phyloP scores from a whole-genome alignment of 768 basidiomycete genomes.

The Chalciporus sphaerocephalus region DNA sequence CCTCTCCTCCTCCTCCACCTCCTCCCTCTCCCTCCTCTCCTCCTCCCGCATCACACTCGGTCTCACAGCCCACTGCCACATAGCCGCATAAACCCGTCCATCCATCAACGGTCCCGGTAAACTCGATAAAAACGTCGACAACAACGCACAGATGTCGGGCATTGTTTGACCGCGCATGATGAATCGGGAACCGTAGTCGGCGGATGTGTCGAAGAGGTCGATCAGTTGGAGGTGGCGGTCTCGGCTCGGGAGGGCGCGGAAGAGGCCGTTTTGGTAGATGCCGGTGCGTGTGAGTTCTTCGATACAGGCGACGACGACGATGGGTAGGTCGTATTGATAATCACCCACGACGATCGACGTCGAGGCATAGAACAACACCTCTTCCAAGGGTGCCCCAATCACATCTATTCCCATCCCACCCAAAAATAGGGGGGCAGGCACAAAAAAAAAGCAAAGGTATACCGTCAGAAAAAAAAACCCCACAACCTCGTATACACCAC shows the following conservation, averaged over 20 bases:
- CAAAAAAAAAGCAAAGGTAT: no score
- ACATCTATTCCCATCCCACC: conserved; percentile 23
- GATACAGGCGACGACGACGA: conserved; percentile 38
- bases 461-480: no score
- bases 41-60: conserved; percentile 38
- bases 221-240: conserved; percentile 38
- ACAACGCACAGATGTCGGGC: conserved; percentile 42
- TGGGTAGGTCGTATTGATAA: conserved; percentile 36
- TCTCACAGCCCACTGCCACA: conserved; percentile 43
- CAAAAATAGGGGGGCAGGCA: no score
- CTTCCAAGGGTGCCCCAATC: conserved; percentile 35
- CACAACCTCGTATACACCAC: no score
- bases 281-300: conserved; percentile 48
- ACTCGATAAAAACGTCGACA: conserved; percentile 45
- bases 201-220: conserved; percentile 34
- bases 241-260: conserved; percentile 41
- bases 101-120: conserved; percentile 46
- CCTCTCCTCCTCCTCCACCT: conserved; percentile 32
- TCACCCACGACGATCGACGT: conserved; percentile 34
- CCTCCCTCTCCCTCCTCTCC: conserved; percentile 25
- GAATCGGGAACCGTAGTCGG: conserved; percentile 20
- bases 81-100: conserved; percentile 36
- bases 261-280: conserved; percentile 39
- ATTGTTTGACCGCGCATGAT: conserved; percentile 35
- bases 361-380: conserved; percentile 32